Conservation (phyloP, 2,329 filamentous ascomycete species). For the Lachnum nothofagi region DNA sequence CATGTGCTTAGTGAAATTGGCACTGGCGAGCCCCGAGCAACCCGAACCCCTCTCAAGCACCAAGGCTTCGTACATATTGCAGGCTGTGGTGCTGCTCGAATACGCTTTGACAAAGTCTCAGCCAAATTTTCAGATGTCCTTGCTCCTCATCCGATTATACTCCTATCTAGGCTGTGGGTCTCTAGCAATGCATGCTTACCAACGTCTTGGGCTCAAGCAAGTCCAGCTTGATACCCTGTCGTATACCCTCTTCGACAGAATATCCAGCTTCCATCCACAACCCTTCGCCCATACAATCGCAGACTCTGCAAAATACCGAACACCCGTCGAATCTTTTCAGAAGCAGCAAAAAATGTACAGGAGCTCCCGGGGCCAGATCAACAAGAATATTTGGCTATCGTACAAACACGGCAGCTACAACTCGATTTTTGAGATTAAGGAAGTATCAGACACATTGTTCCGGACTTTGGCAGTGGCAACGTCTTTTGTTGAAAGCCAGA, state of each 20-base stretch:
- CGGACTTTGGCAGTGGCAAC: slow-evolving; percentile 24
- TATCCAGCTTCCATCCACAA: slow-evolving; percentile 37
- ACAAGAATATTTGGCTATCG: slow-evolving; percentile 28
- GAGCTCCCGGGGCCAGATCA: slow-evolving; percentile 23
- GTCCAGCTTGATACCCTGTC: slow-evolving; percentile 38
- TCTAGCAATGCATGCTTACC: slow-evolving; percentile 35
- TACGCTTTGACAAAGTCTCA: slow-evolving; percentile 32
- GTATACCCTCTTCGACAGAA: slow-evolving; percentile 36
- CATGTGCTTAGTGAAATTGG: slow-evolving; percentile 31
- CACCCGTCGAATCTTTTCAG: slow-evolving; percentile 24
- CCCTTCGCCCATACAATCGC: slow-evolving; percentile 21
- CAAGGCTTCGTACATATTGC: slow-evolving; percentile 24
- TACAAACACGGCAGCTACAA: slow-evolving; percentile 33
- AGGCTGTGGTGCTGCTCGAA: slow-evolving; percentile 32
- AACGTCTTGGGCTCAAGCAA: slow-evolving; percentile 36
- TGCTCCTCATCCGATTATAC: slow-evolving; percentile 36
- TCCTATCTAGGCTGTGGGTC: slow-evolving; percentile 35
- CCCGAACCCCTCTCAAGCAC: slow-evolving; percentile 12
- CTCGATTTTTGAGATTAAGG: slow-evolving; percentile 30
- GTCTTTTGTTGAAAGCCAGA: slow-evolving; percentile 28
- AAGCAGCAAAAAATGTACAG: slow-evolving; percentile 29
- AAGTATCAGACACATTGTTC: slow-evolving; percentile 26
- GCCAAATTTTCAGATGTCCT: slow-evolving; percentile 37
- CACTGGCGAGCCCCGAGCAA: slow-evolving; percentile 7
- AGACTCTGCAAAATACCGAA: slow-evolving; percentile 12